Evolutionary conservation across 371 early-diverging fungal genomes (phyloP).

Genomic region (Mortierella sp.): DNA sequence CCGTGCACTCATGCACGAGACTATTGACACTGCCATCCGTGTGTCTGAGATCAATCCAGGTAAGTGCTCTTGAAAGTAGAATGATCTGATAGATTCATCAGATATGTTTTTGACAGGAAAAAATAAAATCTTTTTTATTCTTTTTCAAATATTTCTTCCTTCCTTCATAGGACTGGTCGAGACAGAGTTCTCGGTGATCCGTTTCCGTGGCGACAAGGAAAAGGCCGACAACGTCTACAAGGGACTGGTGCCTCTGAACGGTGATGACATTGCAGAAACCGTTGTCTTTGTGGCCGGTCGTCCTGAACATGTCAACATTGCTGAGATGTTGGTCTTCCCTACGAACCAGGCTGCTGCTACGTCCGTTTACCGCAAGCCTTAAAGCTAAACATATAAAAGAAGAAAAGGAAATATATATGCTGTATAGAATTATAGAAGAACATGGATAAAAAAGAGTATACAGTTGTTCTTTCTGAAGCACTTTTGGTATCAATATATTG

Average conservation of each 20-base stretch:
- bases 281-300: constrained; percentile 87
- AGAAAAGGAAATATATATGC: not conserved
- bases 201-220: constrained; percentile 85
- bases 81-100: too few relatives aligned
- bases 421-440: too few relatives aligned
- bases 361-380: constrained; percentile 51
- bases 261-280: constrained; percentile 70
- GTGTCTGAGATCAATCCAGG: constrained; percentile 83
- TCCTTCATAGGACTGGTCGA: constrained; percentile 74
- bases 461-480: not conserved
- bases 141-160: not conserved
- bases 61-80: constrained; percentile 8
- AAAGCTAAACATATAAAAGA: too few relatives aligned
- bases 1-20: constrained; percentile 82
- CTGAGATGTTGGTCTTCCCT: constrained; percentile 82
- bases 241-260: constrained; percentile 66
- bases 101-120: too few relatives aligned
- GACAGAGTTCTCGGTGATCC: constrained; percentile 91
- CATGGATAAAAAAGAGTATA: too few relatives aligned
- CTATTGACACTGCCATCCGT: constrained; percentile 80
- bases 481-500: too few relatives aligned
- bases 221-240: constrained; percentile 85
- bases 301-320: constrained; percentile 86
- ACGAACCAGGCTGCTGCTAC: constrained; percentile 80
- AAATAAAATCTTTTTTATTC: too few relatives aligned